Evolutionary conservation across 2,329 filamentous ascomycete genomes (phyloP), one percentile per base, ranked within the genome.

Genomic region (Xylariaceae sp.): DNA sequence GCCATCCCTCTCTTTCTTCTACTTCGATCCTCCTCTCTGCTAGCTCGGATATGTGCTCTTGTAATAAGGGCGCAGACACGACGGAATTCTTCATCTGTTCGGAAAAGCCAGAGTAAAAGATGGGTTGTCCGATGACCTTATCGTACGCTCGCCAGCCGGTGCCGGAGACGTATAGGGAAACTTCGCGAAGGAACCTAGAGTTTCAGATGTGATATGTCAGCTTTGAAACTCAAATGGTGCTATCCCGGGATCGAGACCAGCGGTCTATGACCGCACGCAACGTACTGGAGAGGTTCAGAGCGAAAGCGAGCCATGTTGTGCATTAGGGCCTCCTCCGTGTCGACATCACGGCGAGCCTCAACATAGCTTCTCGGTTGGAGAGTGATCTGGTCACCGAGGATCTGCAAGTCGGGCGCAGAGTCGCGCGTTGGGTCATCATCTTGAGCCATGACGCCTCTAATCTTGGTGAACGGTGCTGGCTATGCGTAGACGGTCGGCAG

Each of bases 131-230:
- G 54, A 97, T 84, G 48, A 90, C 78, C 48, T 85, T 73, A 59
- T 97, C 89, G 69, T 98, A 98, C 45, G 87, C 88, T 47, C 93
- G 87, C 93, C 93, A 98, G 62, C 90, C 91, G 38, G 87, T 85
- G 41, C 93, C 93, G 11, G 89, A 91, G 49, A 97, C 86, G 66
- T 97, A 90, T 26, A 95, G 75, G 35, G 87, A 93, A 26, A 98
- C 85, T 70, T 98, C 93, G 52, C 89, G 88, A 22, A 97, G 79
- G 63, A 97, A 97, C 50, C 89, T 85, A 68, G 37, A 26, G 22
- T 6, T 11, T 47, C 26, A 32, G 31, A 18, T 37, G 47, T 53
- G 38, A 62, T 47, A n/a, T n/a, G 19, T 31, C 15, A 30, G 15
- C n/a, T 19, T 18, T 11, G 8, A 17, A 26, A 4, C 16, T 15